Percentiles rank a stretch among this genome's conserved stretches.
phyloP scores from a whole-genome alignment of 192 early-diverging fungal species.

The Entomortierella lignicola region DNA sequence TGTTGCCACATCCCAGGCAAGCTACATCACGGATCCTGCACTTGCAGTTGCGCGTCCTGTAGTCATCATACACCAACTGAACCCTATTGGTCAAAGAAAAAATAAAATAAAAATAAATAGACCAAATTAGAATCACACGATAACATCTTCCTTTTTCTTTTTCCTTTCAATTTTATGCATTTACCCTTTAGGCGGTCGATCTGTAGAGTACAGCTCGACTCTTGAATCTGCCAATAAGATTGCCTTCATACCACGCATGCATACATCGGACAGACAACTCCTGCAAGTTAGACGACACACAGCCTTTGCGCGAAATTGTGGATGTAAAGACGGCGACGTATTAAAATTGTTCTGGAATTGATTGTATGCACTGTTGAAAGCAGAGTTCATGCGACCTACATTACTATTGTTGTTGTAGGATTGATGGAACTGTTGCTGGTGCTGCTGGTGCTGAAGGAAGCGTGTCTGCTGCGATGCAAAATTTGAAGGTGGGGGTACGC shows the following conservation, averaged over 20 bases:
- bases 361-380: not conserved
- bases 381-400: not conserved
- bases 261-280: constrained; percentile 71
- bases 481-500: not conserved
- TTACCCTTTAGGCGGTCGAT: constrained; percentile 72
- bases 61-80: constrained; percentile 84
- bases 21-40: constrained; percentile 85
- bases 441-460: no score
- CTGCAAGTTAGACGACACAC: constrained; percentile 78
- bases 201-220: constrained; percentile 82
- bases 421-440: constrained; percentile 10
- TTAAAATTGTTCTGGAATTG: constrained; percentile 6
- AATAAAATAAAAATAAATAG: no score
- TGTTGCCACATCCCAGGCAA: constrained; percentile 77
- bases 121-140: not conserved
- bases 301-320: constrained; percentile 72
- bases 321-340: constrained; percentile 51
- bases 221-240: constrained; percentile 81
- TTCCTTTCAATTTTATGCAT: no score
- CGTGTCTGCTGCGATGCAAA: constrained; percentile 4
- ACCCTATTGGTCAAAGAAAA: constrained; percentile 53
- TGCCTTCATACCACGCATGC: constrained; percentile 84
- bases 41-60: constrained; percentile 79
- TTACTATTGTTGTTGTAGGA: constrained; percentile 1
- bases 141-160: no score